These are phyloP conservation scores for Scleroderma bovista DNA, from an alignment of 768 basidiomycete genomes.

Conservation along the genomic window DNA sequence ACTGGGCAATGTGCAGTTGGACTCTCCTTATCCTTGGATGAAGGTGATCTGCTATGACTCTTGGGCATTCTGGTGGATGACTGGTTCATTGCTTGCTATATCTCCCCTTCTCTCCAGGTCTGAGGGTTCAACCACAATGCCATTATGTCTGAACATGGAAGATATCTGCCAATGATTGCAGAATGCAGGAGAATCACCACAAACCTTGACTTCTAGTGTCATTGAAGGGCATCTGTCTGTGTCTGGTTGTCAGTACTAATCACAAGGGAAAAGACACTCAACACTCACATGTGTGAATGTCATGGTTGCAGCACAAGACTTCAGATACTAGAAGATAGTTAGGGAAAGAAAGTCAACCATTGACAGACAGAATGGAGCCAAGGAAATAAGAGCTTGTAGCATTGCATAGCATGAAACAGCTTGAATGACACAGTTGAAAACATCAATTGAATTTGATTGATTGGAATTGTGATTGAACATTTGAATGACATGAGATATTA, in stretches of 20 bases:
- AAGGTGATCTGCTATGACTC: constrained; percentile 43
- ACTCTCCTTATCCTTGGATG: constrained; percentile 33
- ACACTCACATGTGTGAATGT: too few relatives aligned
- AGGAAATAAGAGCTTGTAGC: too few relatives aligned
- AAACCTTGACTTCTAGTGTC: constrained; percentile 77
- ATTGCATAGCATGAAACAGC: too few relatives aligned
- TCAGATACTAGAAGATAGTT: too few relatives aligned
- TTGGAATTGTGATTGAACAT: too few relatives aligned
- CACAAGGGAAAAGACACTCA: too few relatives aligned
- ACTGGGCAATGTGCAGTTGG: constrained; percentile 21
- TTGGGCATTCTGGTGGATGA: constrained; percentile 42
- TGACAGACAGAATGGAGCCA: too few relatives aligned
- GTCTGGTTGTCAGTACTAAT: constrained; percentile 13
- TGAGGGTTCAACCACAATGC: constrained; percentile 53
- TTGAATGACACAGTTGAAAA: too few relatives aligned
- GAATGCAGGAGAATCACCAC: constrained; percentile 12
- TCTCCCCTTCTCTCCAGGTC: constrained; percentile 20
- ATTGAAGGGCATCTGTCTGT: constrained; percentile 75
- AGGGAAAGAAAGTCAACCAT: too few relatives aligned
- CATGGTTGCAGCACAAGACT: too few relatives aligned
- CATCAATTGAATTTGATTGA: too few relatives aligned
- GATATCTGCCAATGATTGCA: not conserved
- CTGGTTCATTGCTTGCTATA: constrained; percentile 18
- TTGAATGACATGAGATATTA: too few relatives aligned
- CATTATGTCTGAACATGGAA: constrained; percentile 51